Evolutionary conservation across 2,329 filamentous ascomycete species (phyloP), one percentile per base, ranked within the genome.

Genomic region (Clonostachys rhizophaga): DNA sequence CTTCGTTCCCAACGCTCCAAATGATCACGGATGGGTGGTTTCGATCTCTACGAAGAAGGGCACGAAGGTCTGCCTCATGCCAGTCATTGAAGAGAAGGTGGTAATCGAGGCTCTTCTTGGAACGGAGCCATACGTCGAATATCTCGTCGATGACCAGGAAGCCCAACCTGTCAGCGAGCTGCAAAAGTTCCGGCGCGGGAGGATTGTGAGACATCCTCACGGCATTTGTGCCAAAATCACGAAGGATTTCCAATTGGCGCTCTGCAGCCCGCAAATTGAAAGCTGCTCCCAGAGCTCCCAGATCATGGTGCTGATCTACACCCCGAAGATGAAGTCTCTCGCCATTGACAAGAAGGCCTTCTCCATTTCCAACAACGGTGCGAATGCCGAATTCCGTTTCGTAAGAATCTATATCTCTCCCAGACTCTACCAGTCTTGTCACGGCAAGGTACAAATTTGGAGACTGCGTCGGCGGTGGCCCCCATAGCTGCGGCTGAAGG

Each of bases 1-100:
- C 65, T 56, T 80, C 76, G 54, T 81, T 81, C 5, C 77, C 76
- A 43, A 72, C 67, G 50, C 72, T 75, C 76, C 76, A 79, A 2
- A 64, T 64, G 30, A 75, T 61, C 20, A 80, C 61, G 1, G 76
- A 78, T 4, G 76, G 70, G 55, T 79, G 76, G 54, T 80, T 80
- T n/a, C 75, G 65, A 56, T 79, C 76, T 10, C 76, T 70, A 8
- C 75, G 69, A 18, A 79, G 55, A 48, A 79, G 73, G 1, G 69
- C 54, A 1, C 76, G 70, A 6, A 78, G 63, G 48, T 79, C 75
- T 0, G 74, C 62, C 60, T 79, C 76, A 49, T 71, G 64, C 76
- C 76, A 79, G 45, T 79, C 75, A 0, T 59, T 37, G 48, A 77
- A 80, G 50, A 79, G 70, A 17, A 71, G 53, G 49, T 76, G 70